These are phyloP conservation scores for Rauvolfia tetraphylla DNA, from an alignment of 257 asterid genomes.

Conservation along the genomic window DNA sequence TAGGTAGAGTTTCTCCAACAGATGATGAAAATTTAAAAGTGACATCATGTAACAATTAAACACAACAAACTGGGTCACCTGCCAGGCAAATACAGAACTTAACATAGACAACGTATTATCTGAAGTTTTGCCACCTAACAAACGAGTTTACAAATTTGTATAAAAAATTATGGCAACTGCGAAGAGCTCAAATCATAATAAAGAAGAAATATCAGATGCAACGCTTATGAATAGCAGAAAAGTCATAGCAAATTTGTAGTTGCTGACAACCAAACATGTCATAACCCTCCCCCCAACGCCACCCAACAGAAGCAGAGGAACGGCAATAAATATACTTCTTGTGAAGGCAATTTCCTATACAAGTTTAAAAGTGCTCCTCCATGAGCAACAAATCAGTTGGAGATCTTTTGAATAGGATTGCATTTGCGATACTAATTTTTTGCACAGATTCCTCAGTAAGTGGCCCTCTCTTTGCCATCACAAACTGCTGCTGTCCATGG, in stretches of 20 bases:
- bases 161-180: background rate
- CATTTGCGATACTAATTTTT: background rate
- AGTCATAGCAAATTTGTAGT: background rate
- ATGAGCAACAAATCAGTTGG: background rate
- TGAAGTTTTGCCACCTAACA: background rate
- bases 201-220: background rate
- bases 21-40: background rate
- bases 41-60: background rate
- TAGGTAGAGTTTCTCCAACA: background rate
- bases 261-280: background rate
- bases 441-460: background rate
- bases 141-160: background rate
- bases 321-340: too few relatives aligned
- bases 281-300: background rate
- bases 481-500: background rate
- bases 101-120: background rate
- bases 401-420: background rate
- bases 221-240: background rate
- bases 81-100: background rate
- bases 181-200: background rate
- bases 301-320: background rate
- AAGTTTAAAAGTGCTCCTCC: background rate
- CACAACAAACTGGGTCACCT: background rate
- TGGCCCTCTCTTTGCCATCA: background rate
- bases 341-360: background rate